Percentiles rank a stretch among this genome's conserved stretches.
phyloP scores from a whole-genome alignment of 1,284 basidiomycete genomes.

The Sporisorium exsertum region DNA sequence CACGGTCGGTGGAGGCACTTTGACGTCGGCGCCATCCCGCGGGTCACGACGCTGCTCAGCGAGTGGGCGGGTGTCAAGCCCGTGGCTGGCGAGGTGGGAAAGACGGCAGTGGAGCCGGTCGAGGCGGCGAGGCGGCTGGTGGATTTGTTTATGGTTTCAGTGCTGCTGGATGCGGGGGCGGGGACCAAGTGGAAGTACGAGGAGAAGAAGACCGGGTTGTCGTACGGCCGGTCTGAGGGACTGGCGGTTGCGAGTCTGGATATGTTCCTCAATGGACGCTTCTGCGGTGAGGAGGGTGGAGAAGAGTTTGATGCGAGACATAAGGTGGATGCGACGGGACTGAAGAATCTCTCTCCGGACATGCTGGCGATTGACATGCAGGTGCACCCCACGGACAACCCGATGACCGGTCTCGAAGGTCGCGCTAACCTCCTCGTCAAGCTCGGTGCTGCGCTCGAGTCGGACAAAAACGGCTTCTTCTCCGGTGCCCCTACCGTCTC shows the following conservation, averaged over 20 bases:
- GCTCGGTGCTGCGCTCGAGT: constrained; percentile 49
- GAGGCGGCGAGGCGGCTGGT: constrained; percentile 74
- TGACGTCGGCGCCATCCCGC: constrained; percentile 52
- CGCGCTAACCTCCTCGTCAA: constrained; percentile 75
- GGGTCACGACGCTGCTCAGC: constrained; percentile 49
- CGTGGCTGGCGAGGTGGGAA: not conserved
- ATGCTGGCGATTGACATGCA: constrained; percentile 81
- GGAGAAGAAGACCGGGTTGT: constrained; percentile 75
- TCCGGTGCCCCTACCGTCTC: constrained; percentile 13
- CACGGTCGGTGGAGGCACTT: constrained; percentile 93
- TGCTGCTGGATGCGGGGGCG: constrained; percentile 92
- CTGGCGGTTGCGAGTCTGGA: constrained; percentile 90
- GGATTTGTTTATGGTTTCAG: constrained; percentile 92
- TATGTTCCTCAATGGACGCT: constrained; percentile 77
- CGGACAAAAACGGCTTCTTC: constrained; percentile 50
- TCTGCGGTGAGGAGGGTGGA: not conserved
- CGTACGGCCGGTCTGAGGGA: constrained; percentile 84
- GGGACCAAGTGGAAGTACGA: constrained; percentile 84
- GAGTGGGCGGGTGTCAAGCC: constrained; percentile 29
- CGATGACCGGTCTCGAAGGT: constrained; percentile 90
- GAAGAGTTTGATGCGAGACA: not conserved
- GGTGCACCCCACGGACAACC: constrained; percentile 77
- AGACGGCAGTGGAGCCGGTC: constrained; percentile 19
- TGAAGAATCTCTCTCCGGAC: constrained; percentile 77
- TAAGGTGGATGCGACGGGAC: constrained; percentile 75